Evolutionary conservation across 2,329 filamentous ascomycete species (phyloP), one percentile per base, ranked within the genome.

Genomic region (Alternaria atra): DNA sequence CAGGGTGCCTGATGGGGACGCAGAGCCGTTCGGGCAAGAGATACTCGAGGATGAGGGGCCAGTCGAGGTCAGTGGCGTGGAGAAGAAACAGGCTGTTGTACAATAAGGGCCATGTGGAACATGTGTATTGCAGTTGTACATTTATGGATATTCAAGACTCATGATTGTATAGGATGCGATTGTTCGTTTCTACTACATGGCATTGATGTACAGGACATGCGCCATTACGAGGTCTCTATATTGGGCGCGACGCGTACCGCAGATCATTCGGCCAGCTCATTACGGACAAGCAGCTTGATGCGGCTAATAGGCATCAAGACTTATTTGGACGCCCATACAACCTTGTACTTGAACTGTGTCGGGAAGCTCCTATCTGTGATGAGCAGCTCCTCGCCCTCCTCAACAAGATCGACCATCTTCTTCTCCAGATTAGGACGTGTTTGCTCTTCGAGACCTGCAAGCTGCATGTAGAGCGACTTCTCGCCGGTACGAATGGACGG

Each of bases 381-480:
- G n/a, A 89, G 92, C 48, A 99, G 86, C 79, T 97, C 93, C 75
- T 97, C 91, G 12, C 93, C 93, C 70, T 93, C 85, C 46, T 86
- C 86, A 23, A 99, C 84, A 64, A 99, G 79, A 27, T 97, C 92
- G 29, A 79, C 81, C 60, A 99, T 82, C 71, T 90, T 95, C 82
- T 91, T 92, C 63, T 84, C 83, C 64, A 99, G 82, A 75, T 99
- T 98, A 1, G 89, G 87, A 55, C 92, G 84, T 1, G 94, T 97
- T 81, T 93, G 87, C 80, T 93, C 88, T 75, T 97, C 92, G 55
- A 99, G 82, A 64, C 91, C 88, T 6, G 90, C 88, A 1, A 95
- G 93, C 68, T 93, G 93, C 85, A 97, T 95, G 78, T 97, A 99
- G 43, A 99, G 84, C 4, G 92, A 95, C 82, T 91, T 95, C 55